Conservation (phyloP, 176 grass and related monocot genomes). For the Luzula sylvatica region DNA sequence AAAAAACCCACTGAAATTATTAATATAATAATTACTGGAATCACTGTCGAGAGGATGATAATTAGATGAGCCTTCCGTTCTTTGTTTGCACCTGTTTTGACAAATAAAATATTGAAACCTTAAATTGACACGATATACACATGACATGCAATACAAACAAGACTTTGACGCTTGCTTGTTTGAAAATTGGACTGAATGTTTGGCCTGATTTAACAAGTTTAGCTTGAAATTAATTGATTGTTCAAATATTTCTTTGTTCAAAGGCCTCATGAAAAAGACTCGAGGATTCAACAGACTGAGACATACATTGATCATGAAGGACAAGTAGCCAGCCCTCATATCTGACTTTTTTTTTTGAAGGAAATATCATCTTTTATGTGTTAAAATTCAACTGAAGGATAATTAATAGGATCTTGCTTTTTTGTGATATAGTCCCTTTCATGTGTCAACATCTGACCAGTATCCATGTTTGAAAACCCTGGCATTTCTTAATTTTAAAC, state of each 20-base stretch:
- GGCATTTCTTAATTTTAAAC: background rate
- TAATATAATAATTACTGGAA: background rate
- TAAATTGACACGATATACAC: too few species aligned
- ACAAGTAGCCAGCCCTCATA: too few species aligned
- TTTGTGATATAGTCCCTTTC: slow-evolving; percentile 18
- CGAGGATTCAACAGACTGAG: background rate
- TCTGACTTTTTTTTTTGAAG: too few species aligned
- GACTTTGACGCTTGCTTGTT: too few species aligned
- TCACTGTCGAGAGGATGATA: background rate
- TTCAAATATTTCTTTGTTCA: too few species aligned
- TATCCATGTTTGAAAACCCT: background rate
- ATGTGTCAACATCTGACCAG: slow-evolving; percentile 12
- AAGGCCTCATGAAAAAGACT: background rate
- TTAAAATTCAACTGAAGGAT: too few species aligned
- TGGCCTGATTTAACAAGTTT: too few species aligned
- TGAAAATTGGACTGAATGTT: too few species aligned
- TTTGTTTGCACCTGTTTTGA: slow-evolving; percentile 1
- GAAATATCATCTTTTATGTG: too few species aligned
- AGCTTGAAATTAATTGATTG: too few species aligned
- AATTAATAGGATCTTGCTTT: slow-evolving; percentile 17
- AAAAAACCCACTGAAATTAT: slow-evolving; percentile 4
- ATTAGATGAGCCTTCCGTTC: background rate
- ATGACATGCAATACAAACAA: too few species aligned
- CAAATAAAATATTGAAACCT: background rate
- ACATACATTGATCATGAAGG: too few species aligned